phyloP scores from a whole-genome alignment of 2,329 filamentous ascomycete genomes.

The Davidsoniella virescens region DNA sequence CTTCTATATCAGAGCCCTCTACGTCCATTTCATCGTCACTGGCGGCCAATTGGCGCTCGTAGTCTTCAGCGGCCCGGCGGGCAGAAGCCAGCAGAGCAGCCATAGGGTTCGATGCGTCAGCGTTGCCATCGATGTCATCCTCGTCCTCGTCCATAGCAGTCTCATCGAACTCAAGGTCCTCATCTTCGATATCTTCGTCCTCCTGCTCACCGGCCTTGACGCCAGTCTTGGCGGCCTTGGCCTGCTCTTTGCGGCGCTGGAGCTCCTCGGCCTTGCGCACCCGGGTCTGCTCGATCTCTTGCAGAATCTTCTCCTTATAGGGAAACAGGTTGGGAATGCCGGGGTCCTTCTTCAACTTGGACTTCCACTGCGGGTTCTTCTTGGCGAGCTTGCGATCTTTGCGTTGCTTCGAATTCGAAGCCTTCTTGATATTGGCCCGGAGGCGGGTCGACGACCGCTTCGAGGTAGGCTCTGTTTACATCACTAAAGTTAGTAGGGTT shows the following conservation, averaged over 20 bases:
- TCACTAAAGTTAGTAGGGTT: not conserved
- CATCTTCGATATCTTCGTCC: slow-evolving; percentile 30
- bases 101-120: slow-evolving; percentile 70
- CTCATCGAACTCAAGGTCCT: slow-evolving; percentile 31
- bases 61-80: slow-evolving; percentile 58
- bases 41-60: slow-evolving; percentile 47
- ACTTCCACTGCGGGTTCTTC: slow-evolving; percentile 95
- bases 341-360: slow-evolving; percentile 90
- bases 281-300: slow-evolving; percentile 84
- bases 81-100: slow-evolving; percentile 80
- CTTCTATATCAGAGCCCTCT: slow-evolving; percentile 34
- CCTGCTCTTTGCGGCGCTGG: slow-evolving; percentile 52
- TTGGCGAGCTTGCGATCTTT: slow-evolving; percentile 81
- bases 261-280: slow-evolving; percentile 67
- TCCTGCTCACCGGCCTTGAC: slow-evolving; percentile 48
- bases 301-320: slow-evolving; percentile 88
- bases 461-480: slow-evolving; percentile 63
- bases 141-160: slow-evolving; percentile 35
- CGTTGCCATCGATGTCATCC: slow-evolving; percentile 41
- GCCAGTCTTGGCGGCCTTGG: slow-evolving; percentile 48
- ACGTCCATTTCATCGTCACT: slow-evolving; percentile 42
- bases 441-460: slow-evolving; percentile 83
- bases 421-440: slow-evolving; percentile 91
- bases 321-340: slow-evolving; percentile 96
- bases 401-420: slow-evolving; percentile 73